A percentile compares a stretch with the other conserved stretches of the same genome.
Conservation (phyloP, 305 asterid species). For the Solanum aculeatissimum region DNA sequence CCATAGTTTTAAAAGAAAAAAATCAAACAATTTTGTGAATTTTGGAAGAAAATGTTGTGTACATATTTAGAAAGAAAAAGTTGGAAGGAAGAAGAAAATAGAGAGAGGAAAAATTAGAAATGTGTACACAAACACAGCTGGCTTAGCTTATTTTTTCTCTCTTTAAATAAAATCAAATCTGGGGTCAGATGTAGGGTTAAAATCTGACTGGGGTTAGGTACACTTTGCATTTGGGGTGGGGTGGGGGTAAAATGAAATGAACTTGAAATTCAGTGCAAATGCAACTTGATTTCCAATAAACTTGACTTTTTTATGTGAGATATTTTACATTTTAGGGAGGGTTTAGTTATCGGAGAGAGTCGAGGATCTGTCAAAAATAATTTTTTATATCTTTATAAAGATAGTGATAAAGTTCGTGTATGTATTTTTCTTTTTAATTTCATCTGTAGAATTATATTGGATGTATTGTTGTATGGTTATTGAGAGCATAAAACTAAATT, state of each 20-base stretch:
- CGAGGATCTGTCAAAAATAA: neutral
- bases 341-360: neutral
- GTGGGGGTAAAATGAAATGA: conserved; percentile 38
- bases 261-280: conserved; percentile 48
- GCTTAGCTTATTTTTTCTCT: conserved; percentile 21
- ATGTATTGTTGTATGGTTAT: neutral
- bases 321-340: neutral
- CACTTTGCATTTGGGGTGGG: neutral
- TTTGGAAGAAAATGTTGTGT: neutral
- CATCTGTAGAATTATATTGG: too few relatives aligned
- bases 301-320: neutral
- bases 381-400: neutral
- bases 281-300: conserved; percentile 13
- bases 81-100: neutral
- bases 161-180: conserved; percentile 59
- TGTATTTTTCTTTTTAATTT: too few relatives aligned
- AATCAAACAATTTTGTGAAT: neutral
- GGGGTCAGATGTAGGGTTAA: conserved; percentile 43
- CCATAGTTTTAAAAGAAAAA: conserved; percentile 16
- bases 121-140: conserved; percentile 37
- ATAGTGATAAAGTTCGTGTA: too few relatives aligned
- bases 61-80: neutral
- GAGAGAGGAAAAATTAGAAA: conserved; percentile 4
- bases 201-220: conserved; percentile 55
- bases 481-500: neutral